Base-by-base conservation (phyloP, 164 flowering plant species). In the Aristolochia fimbriata region DNA sequence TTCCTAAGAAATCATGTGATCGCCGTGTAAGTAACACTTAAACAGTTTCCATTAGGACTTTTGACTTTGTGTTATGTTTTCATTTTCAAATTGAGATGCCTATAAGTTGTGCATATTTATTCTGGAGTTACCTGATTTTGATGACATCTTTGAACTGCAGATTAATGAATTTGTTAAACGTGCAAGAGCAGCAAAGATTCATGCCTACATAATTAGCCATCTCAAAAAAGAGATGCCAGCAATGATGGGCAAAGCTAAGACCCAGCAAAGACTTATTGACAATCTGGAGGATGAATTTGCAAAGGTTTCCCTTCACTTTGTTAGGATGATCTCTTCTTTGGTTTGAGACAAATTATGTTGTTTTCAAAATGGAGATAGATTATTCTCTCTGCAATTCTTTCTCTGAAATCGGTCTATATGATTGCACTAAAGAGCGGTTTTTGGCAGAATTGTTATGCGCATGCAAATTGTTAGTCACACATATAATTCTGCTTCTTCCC, bases 101-200 rank as follows among this genome's bases (percentile, higher is more conserved):
- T 52, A 11, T 22, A 13, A 15, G 15, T 22, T 52, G 15, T 20
- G 13, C 8, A 24, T 15, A 13, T 24, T 22, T 23, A 58, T 6
- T 9, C 6, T 41, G 6, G 9, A 55, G 22, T 46, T n/a, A 45
- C 2, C 19, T 19, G 4, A 55, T 11, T 22, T 41, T 16, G 22
- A 56, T n/a, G 22, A 6, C 21, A 37, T 37, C 20, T 51, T 22
- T 22, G 51, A 23, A 31, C 48, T 58, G 69, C 82, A 92, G 98
- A 89, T 92, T 57, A 89, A 89, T 69, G 97, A 89, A 75, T 92
- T 89, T 81, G 97, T 92, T 31, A 92, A 92, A 70, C 91, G 98
- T 54, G 98, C 98, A 0, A 76, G 98, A 79, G 98, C 98, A 72
- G 97, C 88, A 21, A 92, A 92, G 81, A 92, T 92, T 66, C 97